These are phyloP conservation scores for Saccharomycopsis fibuligera DNA, from an alignment of 805 yeast genomes.

Conservation along the genomic window DNA sequence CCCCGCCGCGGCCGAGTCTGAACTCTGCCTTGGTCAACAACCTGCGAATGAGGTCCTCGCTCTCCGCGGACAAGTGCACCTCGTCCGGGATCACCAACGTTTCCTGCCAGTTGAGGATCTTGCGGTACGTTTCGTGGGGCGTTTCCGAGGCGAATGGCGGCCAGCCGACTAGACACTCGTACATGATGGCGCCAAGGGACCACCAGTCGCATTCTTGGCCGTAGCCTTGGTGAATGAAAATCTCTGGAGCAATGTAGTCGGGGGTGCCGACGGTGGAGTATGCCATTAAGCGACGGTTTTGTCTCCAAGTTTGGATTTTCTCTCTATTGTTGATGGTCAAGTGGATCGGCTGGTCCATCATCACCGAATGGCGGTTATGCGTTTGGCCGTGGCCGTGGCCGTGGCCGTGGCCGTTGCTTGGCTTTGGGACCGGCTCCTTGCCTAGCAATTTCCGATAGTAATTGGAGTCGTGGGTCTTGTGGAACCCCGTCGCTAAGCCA, in stretches of 20 bases:
- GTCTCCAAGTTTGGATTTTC: slow-evolving; percentile 95
- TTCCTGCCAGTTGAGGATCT: slow-evolving; percentile 88
- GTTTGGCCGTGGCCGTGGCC: slow-evolving; percentile 28
- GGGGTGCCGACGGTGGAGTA: slow-evolving; percentile 97
- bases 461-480: slow-evolving; percentile 83
- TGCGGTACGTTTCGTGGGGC: slow-evolving; percentile 88
- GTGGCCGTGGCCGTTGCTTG: slow-evolving; percentile 46
- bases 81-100: slow-evolving; percentile 86
- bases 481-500: slow-evolving; percentile 86
- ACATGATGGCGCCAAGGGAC: slow-evolving; percentile 95
- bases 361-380: slow-evolving; percentile 21
- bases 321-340: slow-evolving; percentile 92
- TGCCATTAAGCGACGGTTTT: slow-evolving; percentile 86
- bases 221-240: slow-evolving; percentile 86
- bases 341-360: slow-evolving; percentile 54
- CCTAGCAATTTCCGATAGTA: slow-evolving; percentile 80
- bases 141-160: slow-evolving; percentile 95
- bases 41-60: slow-evolving; percentile 77
- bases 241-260: slow-evolving; percentile 93
- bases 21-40: slow-evolving; percentile 72
- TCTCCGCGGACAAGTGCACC: slow-evolving; percentile 80
- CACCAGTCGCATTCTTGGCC: slow-evolving; percentile 99
- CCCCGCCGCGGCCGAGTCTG: slow-evolving; percentile 87
- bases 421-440: slow-evolving; percentile 32
- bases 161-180: slow-evolving; percentile 94